Evolutionary conservation across 2,329 filamentous ascomycete species (phyloP).

Genomic region (Aureobasidium leucospermi): DNA sequence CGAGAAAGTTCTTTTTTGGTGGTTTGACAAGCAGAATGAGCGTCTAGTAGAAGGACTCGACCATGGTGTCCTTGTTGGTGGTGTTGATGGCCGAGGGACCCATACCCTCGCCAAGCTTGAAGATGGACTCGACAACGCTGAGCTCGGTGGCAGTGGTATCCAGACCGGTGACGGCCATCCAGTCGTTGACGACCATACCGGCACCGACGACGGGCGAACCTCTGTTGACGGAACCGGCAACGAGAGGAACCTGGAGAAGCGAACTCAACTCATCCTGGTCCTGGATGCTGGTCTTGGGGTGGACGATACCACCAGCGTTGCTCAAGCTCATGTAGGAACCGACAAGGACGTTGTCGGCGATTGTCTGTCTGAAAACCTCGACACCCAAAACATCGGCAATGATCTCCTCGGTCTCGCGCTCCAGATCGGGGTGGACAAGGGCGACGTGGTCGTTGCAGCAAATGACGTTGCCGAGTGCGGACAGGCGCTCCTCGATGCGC

Average conservation of each 20-base stretch:
- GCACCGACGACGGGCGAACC: conserved; percentile 93
- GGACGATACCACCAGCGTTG: conserved; percentile 93
- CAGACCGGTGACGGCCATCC: conserved; percentile 86
- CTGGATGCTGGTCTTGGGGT: conserved; percentile 93
- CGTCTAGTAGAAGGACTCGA: conserved; percentile 91
- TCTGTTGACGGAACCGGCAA: conserved; percentile 88
- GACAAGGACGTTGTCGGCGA: conserved; percentile 93
- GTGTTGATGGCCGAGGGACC: conserved; percentile 73
- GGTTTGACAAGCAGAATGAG: not conserved
- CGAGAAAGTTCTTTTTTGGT: not conserved
- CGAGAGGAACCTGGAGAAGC: conserved; percentile 88
- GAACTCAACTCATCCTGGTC: conserved; percentile 96
- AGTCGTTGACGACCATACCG: conserved; percentile 95
- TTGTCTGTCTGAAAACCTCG: conserved; percentile 87
- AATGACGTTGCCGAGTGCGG: conserved; percentile 93
- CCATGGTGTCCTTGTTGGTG: conserved; percentile 92
- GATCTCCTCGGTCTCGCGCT: conserved; percentile 97
- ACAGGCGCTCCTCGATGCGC: conserved; percentile 93
- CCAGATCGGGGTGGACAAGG: conserved; percentile 89
- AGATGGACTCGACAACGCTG: conserved; percentile 92
- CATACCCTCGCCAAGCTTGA: conserved; percentile 82
- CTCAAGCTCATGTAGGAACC: conserved; percentile 94
- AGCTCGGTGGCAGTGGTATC: conserved; percentile 97
- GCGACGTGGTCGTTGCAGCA: conserved; percentile 95
- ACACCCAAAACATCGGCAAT: conserved; percentile 89